A percentile compares a stretch with the other conserved stretches of the same genome.
Conservation (phyloP, 169 alveolate genomes). For the Plasmodium vinckei region DNA sequence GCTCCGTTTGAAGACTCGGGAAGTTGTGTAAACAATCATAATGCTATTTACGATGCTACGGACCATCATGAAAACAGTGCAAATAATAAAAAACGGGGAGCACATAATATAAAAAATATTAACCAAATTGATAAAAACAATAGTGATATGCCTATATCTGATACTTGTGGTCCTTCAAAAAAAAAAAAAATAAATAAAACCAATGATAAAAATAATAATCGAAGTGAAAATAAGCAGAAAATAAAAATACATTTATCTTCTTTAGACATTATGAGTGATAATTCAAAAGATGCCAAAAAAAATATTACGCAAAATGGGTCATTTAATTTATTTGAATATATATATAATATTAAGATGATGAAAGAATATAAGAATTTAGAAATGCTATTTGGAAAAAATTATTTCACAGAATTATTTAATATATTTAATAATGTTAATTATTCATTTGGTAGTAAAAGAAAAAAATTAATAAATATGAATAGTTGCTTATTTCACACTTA, state of each 20-base stretch:
- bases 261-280: conserved; percentile 19
- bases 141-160: neutral
- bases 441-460: conserved; percentile 43
- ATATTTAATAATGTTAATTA: conserved; percentile 53
- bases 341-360: conserved; percentile 67
- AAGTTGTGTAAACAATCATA: no score
- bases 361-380: conserved; percentile 56
- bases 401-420: conserved; percentile 19
- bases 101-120: neutral
- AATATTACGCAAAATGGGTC: conserved; percentile 7
- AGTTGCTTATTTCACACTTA: conserved; percentile 65
- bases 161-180: neutral
- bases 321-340: conserved; percentile 36
- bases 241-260: conserved; percentile 36
- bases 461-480: conserved; percentile 70
- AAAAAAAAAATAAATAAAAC: neutral
- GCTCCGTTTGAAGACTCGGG: no score
- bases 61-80: neutral
- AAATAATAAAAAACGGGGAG: neutral
- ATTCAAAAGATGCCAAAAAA: neutral
- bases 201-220: neutral
- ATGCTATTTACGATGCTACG: neutral
- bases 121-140: neutral
- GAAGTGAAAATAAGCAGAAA: conserved; percentile 16
- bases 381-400: neutral